A percentile compares a stretch with the other conserved stretches of the same genome.
Conservation (phyloP, 352 stramenopile species). For the Phytopythium aichiense region DNA sequence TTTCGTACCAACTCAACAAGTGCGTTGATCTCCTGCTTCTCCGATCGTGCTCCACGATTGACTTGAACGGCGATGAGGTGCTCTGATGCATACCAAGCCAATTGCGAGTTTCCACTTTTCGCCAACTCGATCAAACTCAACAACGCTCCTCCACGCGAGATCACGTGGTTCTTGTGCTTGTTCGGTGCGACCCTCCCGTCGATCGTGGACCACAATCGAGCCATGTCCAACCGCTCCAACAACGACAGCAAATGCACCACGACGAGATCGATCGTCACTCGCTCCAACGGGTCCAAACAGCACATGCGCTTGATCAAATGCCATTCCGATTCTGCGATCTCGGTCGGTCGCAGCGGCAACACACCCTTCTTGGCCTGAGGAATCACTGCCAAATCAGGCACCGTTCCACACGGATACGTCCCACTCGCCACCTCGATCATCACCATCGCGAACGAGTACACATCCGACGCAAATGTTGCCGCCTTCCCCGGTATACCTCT, state of each 20-base stretch:
- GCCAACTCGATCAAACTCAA: not conserved
- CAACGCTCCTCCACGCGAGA: not conserved
- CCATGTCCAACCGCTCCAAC: not conserved
- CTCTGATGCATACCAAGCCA: not conserved
- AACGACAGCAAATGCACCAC: conserved; percentile 7
- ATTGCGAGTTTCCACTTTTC: not conserved
- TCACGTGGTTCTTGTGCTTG: not conserved
- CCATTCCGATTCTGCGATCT: conserved; percentile 31
- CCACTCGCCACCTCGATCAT: conserved; percentile 30
- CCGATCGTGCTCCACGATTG: not conserved
- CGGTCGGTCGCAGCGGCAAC: conserved; percentile 16
- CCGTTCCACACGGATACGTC: conserved; percentile 16
- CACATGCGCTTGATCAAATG: conserved; percentile 32
- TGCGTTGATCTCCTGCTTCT: not conserved
- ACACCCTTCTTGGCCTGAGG: conserved; percentile 16
- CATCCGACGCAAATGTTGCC: conserved; percentile 21
- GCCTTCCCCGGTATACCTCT: not conserved
- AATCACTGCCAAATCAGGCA: conserved; percentile 13
- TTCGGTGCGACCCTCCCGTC: not conserved
- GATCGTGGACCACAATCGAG: not conserved
- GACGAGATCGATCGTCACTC: conserved; percentile 15
- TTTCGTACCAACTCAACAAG: not conserved
- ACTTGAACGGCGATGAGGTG: not conserved
- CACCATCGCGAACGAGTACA: conserved; percentile 39
- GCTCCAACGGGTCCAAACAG: conserved; percentile 15